Base-by-base conservation (phyloP, 257 asterid genomes). In the Datura wrightii region DNA sequence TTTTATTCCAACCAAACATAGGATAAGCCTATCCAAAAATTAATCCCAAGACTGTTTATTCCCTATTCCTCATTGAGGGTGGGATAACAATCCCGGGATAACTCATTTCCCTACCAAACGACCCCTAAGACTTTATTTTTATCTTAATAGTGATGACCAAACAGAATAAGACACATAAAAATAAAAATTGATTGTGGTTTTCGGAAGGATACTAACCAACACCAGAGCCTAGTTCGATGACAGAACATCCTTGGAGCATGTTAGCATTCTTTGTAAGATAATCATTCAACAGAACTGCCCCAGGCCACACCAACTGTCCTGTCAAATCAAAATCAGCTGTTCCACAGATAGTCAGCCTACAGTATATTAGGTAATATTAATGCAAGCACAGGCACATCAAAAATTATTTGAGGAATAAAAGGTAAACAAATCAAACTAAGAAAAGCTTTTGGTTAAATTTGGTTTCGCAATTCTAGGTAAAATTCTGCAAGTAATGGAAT, bases 261-360 rank as follows among this genome's bases (percentile, higher is more conserved):
- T 91, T 96, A 42, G 92, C 89, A 84, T 92, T 94, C 86, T 88
- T 88, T 3, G 94, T 92, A 79, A 96, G 95, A 88, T 92, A 96
- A 84, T 91, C 88, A 83, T 96, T 96, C 91, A 94, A 62, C 66
- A 94, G 92, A 79, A 87, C 94, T 8, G 99, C 98, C 83, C 99
- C 98, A 60, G 98, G 98, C 99, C 99, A 96, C 18, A 94, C 99
- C 87, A 96, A 84, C 92, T 96, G 99, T 66, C 98, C 98, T 6
- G 99, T 96, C 88, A 96, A 86, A 90, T 96, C 99, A 87, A 92
- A 96, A 91, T 96, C 98, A 85, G 99, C 97, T 96, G 98, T 86
- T 88, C 85, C 18, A 78, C 48, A 84, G 62, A 79, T 50, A 72
- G 91, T 91, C 78, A 94, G 93, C 79, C 53, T 72, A 54, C 39